Conservation (phyloP, 805 yeast species). For the Saccharomycopsis fermentans region DNA sequence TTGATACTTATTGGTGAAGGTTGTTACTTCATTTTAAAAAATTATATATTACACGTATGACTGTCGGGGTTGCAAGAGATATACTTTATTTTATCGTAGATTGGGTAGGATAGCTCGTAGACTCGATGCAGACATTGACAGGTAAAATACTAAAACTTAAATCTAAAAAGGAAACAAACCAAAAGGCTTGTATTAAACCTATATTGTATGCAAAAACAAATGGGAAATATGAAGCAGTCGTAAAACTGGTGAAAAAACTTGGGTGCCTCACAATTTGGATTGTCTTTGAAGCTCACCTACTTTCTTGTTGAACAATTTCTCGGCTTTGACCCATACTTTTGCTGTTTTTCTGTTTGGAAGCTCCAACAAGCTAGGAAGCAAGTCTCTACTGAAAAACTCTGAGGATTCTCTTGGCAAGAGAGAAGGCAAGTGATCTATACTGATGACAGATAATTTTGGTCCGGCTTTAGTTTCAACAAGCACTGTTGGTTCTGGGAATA, state of each 20-base stretch:
- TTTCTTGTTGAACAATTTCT: slow-evolving; percentile 72
- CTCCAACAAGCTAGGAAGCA: slow-evolving; percentile 80
- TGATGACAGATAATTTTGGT: slow-evolving; percentile 81
- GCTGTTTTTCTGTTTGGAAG: slow-evolving; percentile 74
- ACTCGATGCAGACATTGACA: too few species aligned
- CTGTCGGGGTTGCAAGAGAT: too few species aligned
- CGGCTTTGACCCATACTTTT: slow-evolving; percentile 89
- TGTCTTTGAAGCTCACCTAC: slow-evolving; percentile 58
- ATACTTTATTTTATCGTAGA: too few species aligned
- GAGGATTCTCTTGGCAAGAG: slow-evolving; percentile 95
- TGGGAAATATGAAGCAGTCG: not conserved
- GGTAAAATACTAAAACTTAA: too few species aligned
- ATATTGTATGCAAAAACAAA: not conserved
- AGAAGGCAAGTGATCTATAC: slow-evolving; percentile 94
- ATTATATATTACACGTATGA: too few species aligned
- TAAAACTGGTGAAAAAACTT: not conserved
- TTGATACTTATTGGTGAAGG: too few species aligned
- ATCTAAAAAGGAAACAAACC: not conserved
- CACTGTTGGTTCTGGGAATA: slow-evolving; percentile 85
- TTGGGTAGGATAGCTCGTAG: too few species aligned
- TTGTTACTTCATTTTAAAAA: too few species aligned
- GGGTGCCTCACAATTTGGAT: slow-evolving; percentile 8
- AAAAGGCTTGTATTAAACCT: too few species aligned
- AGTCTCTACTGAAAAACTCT: slow-evolving; percentile 78
- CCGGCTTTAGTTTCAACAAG: slow-evolving; percentile 68